phyloP scores from a whole-genome alignment of 805 yeast species.

The Scheffersomyces amazonensis region DNA sequence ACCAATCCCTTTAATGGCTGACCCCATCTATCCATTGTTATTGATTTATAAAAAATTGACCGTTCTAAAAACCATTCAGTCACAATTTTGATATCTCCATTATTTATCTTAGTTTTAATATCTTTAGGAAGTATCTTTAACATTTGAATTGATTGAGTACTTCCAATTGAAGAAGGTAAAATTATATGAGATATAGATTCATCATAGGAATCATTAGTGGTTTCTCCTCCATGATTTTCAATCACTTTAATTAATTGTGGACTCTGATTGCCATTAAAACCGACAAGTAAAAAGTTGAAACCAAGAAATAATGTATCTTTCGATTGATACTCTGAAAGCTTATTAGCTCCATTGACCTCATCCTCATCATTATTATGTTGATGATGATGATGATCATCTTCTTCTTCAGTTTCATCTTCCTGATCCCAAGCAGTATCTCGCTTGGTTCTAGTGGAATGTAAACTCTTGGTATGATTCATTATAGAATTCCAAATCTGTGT shows the following conservation, averaged over 20 bases:
- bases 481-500: conserved; percentile 44
- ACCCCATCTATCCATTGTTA: conserved; percentile 63
- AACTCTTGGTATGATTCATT: conserved; percentile 25
- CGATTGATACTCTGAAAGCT: neutral
- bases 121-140: conserved; percentile 21
- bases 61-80: conserved; percentile 86
- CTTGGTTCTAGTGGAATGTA: conserved; percentile 8
- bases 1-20: conserved; percentile 42
- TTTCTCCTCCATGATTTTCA: conserved; percentile 42
- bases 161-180: conserved; percentile 28
- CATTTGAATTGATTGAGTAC: conserved; percentile 20
- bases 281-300: conserved; percentile 39
- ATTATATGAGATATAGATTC: conserved; percentile 28
- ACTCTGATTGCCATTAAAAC: conserved; percentile 38
- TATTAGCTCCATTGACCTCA: neutral
- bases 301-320: conserved; percentile 35
- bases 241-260: conserved; percentile 41
- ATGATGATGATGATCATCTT: conserved; percentile 3
- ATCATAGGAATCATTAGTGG: conserved; percentile 14
- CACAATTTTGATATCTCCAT: conserved; percentile 30
- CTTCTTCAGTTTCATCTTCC: conserved; percentile 12
- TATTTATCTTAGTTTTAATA: conserved; percentile 19
- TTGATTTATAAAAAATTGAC: conserved; percentile 53
- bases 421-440: conserved; percentile 26
- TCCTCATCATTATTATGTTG: neutral